These are phyloP conservation scores for Potentilla sterilis DNA, from an alignment of 306 rosid genomes.

Conservation along the genomic window DNA sequence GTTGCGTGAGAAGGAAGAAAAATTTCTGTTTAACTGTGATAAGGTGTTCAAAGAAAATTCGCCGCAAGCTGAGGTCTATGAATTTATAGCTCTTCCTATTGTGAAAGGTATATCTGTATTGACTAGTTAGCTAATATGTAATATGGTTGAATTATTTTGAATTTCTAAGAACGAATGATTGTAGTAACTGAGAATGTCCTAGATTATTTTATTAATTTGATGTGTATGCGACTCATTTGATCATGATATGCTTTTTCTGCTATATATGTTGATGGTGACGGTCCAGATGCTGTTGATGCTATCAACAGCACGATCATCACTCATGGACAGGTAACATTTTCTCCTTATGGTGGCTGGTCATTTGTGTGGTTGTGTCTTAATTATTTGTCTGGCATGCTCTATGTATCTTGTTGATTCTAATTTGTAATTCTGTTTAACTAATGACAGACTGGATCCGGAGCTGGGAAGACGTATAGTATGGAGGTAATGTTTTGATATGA, in stretches of 20 bases:
- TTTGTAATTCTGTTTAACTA: constrained; percentile 23
- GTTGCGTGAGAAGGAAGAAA: constrained; percentile 76
- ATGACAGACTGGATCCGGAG: constrained; percentile 81
- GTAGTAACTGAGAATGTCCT: background rate
- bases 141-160: background rate
- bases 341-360: background rate
- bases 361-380: background rate
- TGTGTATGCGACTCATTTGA: no score
- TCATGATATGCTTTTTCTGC: no score
- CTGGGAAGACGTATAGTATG: constrained; percentile 88
- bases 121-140: background rate
- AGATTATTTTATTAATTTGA: background rate
- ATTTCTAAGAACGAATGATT: background rate
- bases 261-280: constrained; percentile 22
- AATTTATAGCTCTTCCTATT: constrained; percentile 67
- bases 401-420: constrained; percentile 12
- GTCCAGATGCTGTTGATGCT: constrained; percentile 63
- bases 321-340: constrained; percentile 67
- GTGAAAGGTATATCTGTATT: constrained; percentile 50
- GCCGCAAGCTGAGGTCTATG: constrained; percentile 64
- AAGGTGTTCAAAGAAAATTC: constrained; percentile 67
- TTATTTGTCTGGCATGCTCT: background rate
- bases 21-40: constrained; percentile 58
- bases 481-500: constrained; percentile 47
- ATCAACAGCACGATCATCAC: constrained; percentile 75